Evolutionary conservation across 257 asterid species (phyloP), one percentile per base, ranked within the genome.

Genomic region (Primulina tabacum): DNA sequence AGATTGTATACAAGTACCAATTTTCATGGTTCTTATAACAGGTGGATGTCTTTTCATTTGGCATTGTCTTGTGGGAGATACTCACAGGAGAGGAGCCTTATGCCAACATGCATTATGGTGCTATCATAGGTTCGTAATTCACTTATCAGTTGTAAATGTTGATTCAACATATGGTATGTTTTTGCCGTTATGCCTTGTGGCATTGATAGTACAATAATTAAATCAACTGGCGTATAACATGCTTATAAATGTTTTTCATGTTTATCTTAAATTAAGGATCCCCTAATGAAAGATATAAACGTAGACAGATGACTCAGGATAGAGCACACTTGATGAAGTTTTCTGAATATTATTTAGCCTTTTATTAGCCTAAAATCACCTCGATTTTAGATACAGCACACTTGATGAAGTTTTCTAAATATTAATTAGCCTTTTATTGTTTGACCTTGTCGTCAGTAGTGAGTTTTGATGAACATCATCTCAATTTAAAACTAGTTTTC

Each of bases 71-170:
- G 12, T 92, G 97, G 98, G 98, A 92, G 75, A 92, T 92, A 72
- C 92, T 92, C 55, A 92, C 98, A 10, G 96, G 98, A n/a, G 98
- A 92, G 77, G 98, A 92, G 79, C 98, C 98, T 32, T 92, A 92
- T 56, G 93, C 98, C 80, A 92, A 88, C 74, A 92, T 92, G 98
- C 97, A 92, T 80, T 92, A 92, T 60, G 98, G 98, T 68, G 98
- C 96, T 73, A 92, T 92, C 82, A 92, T 92, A 68, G 98, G 98
- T 92, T 59, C 37, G 83, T 61, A 50, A 50, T 50, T 16, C 20
- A 50, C 57, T 50, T 17, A 50, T 50, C 55, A 14, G 57, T 6
- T 17, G 21, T 50, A 1, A 14, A 17, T 50, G 8, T 50, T 50
- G 56, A 14, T 47, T 14, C 20, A 16, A 47, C 56, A 47, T 1